These are phyloP conservation scores for Cryptococcus sp. DNA, from an alignment of 1,284 basidiomycete species.

Conservation along the genomic window DNA sequence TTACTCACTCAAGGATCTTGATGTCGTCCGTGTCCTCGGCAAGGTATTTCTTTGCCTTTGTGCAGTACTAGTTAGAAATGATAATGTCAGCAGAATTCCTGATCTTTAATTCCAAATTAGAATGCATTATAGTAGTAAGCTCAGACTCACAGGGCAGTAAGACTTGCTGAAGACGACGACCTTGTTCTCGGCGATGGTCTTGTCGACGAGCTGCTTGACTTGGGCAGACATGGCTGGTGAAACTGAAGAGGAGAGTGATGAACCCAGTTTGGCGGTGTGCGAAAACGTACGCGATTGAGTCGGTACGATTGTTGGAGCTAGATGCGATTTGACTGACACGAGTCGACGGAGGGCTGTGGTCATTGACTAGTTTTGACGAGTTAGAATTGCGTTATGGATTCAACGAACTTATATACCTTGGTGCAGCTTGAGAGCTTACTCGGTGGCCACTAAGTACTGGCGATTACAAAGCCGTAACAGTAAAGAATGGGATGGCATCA, in stretches of 20 bases:
- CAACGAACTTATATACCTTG: background rate
- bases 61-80: conserved; percentile 40
- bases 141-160: conserved; percentile 50
- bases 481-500: background rate
- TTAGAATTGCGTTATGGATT: background rate
- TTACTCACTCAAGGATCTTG: conserved; percentile 46
- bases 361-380: conserved; percentile 20
- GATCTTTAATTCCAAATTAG: too few species aligned
- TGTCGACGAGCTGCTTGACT: conserved; percentile 47
- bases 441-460: too few species aligned
- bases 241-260: conserved; percentile 40
- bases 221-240: conserved; percentile 35
- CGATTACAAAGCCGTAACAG: background rate
- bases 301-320: conserved; percentile 4
- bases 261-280: conserved; percentile 48
- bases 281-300: background rate
- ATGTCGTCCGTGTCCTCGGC: conserved; percentile 34
- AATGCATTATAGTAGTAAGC: background rate
- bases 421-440: too few species aligned
- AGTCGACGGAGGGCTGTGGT: conserved; percentile 32
- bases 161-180: conserved; percentile 51
- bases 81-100: background rate
- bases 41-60: conserved; percentile 44
- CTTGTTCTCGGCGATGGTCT: conserved; percentile 48
- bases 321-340: conserved; percentile 23